Evolutionary conservation across 2,329 filamentous ascomycete species (phyloP), one percentile per base, ranked within the genome.

Genomic region (Fusarium vanettenii): DNA sequence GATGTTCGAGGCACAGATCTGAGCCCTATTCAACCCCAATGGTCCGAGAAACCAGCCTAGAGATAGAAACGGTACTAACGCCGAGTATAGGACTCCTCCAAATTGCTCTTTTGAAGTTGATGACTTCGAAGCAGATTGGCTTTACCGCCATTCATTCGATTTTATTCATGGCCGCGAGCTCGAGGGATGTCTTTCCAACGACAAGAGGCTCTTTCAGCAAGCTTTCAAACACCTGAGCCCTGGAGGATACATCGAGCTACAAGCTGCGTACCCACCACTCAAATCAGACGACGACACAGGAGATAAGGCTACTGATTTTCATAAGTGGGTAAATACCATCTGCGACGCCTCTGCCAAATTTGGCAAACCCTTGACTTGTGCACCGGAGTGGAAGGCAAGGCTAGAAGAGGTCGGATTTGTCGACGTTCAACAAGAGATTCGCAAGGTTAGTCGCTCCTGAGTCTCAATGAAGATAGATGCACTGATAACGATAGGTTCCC

Each of bases 21-120:
- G 9, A 73, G 71, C 16, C 71, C 71, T 1, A 73, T 73, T 2
- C 71, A 73, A 14, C 71, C 71, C 2, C 41, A 73, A 41, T 73
- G 71, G 71, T 73, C 52, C 2, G 6, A 25, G 20, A 39, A 18
- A 18, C 20, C 2, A 14, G 22, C 33, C 22, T 8, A 11, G 31
- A 16, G 18, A 41, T 3, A 25, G 14, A 29, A 29, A 8, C 10
- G 2, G 18, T 39, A 25, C 55, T 59, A 8, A 59, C 2, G 4
- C 2, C 2, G 6, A 7, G 8, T 33, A 29, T 1, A 73, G 71
- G 71, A 69, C 60, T 10, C 71, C 71, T 25, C 48, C 71, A 0
- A 74, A 74, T 18, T 74, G 71, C 16, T 62, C 57, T 0, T 74
- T 74, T 11, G 71, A 74, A 22, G 67, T 74, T 0, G 71, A 74